These are phyloP conservation scores for Aspergillus carlsbadensis DNA, from an alignment of 495 filamentous ascomycete species.

Conservation along the genomic window DNA sequence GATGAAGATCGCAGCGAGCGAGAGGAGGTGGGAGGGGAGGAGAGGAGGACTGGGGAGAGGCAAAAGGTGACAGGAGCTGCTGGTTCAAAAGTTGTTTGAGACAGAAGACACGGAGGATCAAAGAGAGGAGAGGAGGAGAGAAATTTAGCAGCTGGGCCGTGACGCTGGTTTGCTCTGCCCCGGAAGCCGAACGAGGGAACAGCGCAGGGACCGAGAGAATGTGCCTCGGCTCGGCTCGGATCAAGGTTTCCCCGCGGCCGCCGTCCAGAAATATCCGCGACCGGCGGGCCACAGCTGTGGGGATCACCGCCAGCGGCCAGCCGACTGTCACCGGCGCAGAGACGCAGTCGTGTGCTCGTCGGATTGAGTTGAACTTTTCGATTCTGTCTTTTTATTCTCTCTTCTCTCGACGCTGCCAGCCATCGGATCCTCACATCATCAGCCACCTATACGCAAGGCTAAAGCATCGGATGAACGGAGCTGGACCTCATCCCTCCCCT, in stretches of 20 bases:
- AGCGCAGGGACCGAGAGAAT: neutral
- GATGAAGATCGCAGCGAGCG: slow-evolving; percentile 2
- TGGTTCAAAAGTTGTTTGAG: neutral
- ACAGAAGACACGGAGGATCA: neutral
- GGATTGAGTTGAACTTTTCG: neutral
- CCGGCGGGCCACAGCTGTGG: neutral
- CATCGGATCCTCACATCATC: too few species aligned
- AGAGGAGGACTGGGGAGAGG: neutral
- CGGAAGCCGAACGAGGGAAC: slow-evolving; percentile 8
- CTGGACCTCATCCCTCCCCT: neutral
- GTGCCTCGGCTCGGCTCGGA: slow-evolving; percentile 37
- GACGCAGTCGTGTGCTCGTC: neutral
- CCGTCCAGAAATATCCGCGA: neutral
- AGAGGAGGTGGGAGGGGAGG: slow-evolving; percentile 1
- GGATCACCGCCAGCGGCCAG: neutral
- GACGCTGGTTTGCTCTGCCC: neutral
- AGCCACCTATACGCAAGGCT: too few species aligned
- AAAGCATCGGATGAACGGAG: slow-evolving; percentile 3
- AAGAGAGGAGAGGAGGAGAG: neutral
- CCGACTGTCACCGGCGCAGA: neutral
- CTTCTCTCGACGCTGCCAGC: neutral
- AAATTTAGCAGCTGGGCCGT: slow-evolving; percentile 4
- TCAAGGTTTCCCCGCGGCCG: slow-evolving; percentile 12
- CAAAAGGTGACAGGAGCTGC: slow-evolving; percentile 8
- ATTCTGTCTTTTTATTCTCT: neutral